Evolutionary conservation across 2,329 filamentous ascomycete genomes (phyloP).

Genomic region (Acephala macrosclerotiorum): DNA sequence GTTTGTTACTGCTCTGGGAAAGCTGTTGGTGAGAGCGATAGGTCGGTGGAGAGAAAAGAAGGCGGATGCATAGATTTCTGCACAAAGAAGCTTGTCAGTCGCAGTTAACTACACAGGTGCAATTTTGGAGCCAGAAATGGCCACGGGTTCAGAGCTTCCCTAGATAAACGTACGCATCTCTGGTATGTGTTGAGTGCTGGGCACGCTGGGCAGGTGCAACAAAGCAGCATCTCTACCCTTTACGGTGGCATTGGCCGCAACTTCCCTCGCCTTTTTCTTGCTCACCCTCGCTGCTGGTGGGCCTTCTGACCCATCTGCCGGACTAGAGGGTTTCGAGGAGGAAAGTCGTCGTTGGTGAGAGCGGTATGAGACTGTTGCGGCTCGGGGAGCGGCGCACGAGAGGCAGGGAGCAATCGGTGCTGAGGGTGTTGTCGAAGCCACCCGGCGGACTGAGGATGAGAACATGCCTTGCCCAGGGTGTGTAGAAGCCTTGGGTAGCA

Average conservation of each 20-base stretch:
- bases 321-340: constrained; percentile 48
- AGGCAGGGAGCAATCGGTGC: constrained; percentile 39
- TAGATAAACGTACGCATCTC: constrained; percentile 60
- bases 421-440: constrained; percentile 38
- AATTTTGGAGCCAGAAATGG: not conserved
- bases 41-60: constrained; percentile 98
- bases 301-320: constrained; percentile 45
- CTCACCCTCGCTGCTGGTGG: constrained; percentile 44
- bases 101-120: constrained; percentile 5
- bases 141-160: not conserved
- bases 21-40: constrained; percentile 84
- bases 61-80: constrained; percentile 86
- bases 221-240: constrained; percentile 53
- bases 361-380: constrained; percentile 38
- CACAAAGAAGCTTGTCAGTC: constrained; percentile 7
- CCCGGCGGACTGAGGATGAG: constrained; percentile 44
- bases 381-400: constrained; percentile 36
- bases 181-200: constrained; percentile 75
- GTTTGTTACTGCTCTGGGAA: constrained; percentile 75
- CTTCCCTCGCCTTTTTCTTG: constrained; percentile 65
- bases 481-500: constrained; percentile 21
- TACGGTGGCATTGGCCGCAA: constrained; percentile 44
- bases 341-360: constrained; percentile 45
- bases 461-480: constrained; percentile 41
- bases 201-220: constrained; percentile 74